Percentiles rank a stretch among this genome's conserved stretches.
phyloP scores from a whole-genome alignment of 1,284 basidiomycete species.

The Leccinum huronense region DNA sequence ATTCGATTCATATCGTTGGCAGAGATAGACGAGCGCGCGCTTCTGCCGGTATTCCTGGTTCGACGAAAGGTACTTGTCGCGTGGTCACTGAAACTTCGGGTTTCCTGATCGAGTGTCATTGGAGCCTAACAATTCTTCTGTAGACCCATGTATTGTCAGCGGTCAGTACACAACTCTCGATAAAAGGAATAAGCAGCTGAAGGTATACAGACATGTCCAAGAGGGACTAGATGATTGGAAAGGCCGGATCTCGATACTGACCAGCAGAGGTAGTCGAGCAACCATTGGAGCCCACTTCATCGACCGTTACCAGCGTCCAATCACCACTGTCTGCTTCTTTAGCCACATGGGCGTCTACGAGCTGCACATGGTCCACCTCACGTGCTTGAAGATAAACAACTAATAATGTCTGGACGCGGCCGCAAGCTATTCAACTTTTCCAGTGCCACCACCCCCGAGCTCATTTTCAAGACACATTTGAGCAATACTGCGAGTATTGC shows the following conservation, averaged over 20 bases:
- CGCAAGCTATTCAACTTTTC: conserved; percentile 99
- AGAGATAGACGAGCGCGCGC: conserved; percentile 48
- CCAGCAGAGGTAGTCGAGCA: conserved; percentile 57
- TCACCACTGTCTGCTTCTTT: conserved; percentile 26
- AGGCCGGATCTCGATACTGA: conserved; percentile 67
- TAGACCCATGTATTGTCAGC: conserved; percentile 65
- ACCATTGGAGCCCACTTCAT: conserved; percentile 15
- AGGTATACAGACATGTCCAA: conserved; percentile 59
- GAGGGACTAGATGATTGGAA: conserved; percentile 73
- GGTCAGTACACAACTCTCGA: conserved; percentile 46
- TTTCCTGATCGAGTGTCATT: conserved; percentile 36
- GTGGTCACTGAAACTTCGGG: background rate
- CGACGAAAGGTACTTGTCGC: conserved; percentile 65
- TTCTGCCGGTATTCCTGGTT: conserved; percentile 61
- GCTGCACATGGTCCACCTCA: conserved; percentile 6
- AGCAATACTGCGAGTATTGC: conserved; percentile 99
- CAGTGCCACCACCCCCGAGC: conserved; percentile 95
- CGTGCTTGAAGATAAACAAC: conserved; percentile 6
- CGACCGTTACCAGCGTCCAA: conserved; percentile 2
- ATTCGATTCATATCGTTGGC: conserved; percentile 51
- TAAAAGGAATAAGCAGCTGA: background rate
- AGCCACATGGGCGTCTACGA: conserved; percentile 39
- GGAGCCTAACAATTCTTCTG: conserved; percentile 60
- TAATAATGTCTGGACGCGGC: conserved; percentile 1
- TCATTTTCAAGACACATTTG: conserved; percentile 96